Conservation (phyloP, 306 rosid species). For the Cicer bijugum region DNA sequence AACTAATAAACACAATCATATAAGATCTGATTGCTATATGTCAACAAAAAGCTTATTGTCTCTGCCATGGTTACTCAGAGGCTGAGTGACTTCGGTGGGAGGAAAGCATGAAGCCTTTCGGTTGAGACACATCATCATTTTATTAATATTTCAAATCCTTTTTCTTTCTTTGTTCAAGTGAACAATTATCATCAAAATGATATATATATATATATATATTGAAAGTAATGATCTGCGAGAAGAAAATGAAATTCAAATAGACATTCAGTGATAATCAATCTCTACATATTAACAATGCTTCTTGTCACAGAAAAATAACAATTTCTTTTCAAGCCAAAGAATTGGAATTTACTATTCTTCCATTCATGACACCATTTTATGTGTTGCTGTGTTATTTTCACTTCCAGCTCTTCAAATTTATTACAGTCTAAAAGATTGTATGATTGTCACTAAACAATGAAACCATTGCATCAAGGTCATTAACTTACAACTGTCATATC, state of each 20-base stretch:
- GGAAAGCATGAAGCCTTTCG: constrained; percentile 4
- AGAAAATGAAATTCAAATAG: background rate
- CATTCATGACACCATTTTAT: constrained; percentile 19
- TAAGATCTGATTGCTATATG: too few species aligned
- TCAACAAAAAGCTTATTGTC: background rate
- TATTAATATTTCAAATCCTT: too few species aligned
- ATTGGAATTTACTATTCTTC: constrained; percentile 11
- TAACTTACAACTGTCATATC: constrained; percentile 10
- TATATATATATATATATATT: too few species aligned
- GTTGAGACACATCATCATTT: constrained; percentile 1
- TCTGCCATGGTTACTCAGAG: constrained; percentile 24
- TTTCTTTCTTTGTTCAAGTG: too few species aligned
- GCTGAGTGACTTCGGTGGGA: constrained; percentile 19
- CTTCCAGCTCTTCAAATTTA: constrained; percentile 15
- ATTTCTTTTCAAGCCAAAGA: background rate
- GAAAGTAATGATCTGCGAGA: too few species aligned
- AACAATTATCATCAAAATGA: too few species aligned
- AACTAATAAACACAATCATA: too few species aligned
- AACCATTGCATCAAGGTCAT: constrained; percentile 14
- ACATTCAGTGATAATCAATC: background rate
- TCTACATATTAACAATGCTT: constrained; percentile 15
- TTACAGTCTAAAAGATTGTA: constrained; percentile 21
- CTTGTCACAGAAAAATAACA: constrained; percentile 12
- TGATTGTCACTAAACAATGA: constrained; percentile 14
- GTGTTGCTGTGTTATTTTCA: constrained; percentile 18